Evolutionary conservation across 169 alveolate species (phyloP).

Genomic region (Plasmodium relictum): DNA sequence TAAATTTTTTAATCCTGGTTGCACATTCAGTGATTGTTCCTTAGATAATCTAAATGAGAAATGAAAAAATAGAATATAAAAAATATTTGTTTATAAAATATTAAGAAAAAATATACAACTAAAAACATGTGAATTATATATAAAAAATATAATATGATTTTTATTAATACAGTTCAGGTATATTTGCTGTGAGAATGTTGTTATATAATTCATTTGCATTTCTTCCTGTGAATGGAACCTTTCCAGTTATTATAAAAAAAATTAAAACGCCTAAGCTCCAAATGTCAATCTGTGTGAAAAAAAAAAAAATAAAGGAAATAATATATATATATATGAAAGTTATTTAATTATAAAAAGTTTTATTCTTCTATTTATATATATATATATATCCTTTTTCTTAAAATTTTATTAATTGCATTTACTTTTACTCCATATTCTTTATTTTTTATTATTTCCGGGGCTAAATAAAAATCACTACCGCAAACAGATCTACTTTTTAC

Average conservation of each 20-base stretch:
- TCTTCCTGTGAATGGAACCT: slow-evolving; percentile 79
- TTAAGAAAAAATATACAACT: neutral
- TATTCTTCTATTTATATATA: neutral
- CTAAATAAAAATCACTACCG: slow-evolving; percentile 90
- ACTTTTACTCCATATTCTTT: slow-evolving; percentile 84
- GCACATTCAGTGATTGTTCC: slow-evolving; percentile 59
- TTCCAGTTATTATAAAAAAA: slow-evolving; percentile 82
- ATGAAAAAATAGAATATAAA: slow-evolving; percentile 4
- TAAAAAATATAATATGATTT: neutral
- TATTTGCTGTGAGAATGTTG: slow-evolving; percentile 63
- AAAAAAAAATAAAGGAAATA: neutral
- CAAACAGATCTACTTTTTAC: slow-evolving; percentile 87
- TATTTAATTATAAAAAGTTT: neutral
- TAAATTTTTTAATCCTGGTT: slow-evolving; percentile 69
- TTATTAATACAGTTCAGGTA: slow-evolving; percentile 52
- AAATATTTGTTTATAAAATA: neutral
- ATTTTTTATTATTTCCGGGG: slow-evolving; percentile 90
- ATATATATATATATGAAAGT: slow-evolving; percentile 3
- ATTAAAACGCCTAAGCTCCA: slow-evolving; percentile 83
- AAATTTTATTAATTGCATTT: neutral
- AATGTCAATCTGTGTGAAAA: slow-evolving; percentile 66
- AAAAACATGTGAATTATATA: neutral
- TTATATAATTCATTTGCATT: slow-evolving; percentile 70
- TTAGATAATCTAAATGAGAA: slow-evolving; percentile 38
- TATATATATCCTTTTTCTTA: neutral